Base-by-base conservation (phyloP, 805 yeast species). In the Barnettozyma siamensis region DNA sequence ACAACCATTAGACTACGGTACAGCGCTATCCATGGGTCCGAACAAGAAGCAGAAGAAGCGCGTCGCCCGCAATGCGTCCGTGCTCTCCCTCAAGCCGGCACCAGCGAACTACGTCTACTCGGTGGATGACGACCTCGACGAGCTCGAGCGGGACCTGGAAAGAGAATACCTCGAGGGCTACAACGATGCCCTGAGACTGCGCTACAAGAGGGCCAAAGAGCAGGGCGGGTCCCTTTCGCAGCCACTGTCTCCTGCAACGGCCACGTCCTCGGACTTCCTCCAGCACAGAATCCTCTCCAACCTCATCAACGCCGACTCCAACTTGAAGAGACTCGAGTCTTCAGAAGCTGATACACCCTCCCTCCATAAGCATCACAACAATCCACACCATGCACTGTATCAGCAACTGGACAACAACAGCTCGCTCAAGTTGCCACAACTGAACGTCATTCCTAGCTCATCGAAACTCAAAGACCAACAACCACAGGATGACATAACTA, bases 61-160 rank as follows among this genome's bases (percentile, higher is more conserved):
- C 9, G 59, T 53, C 4, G 50, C 46, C 31, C 44, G 49, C 39
- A 47, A 49, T 4, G 55, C 53, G 5, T 50, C 57, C 7, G 47
- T 43, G 30, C 43, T 20, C 2, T 32, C 32, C 3, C 13, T 38
- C 13, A 29, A 30, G 5, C 40, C 37, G 20, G 35, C 41, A 7
- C 38, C 41, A 5, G 44, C 57, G 26, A 62, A 58, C 37, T 58
- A 67, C 33, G 59, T 83, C 1, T 87, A 80, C 57, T 79, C 88
- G 28, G 94, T 86, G 0, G 95, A 87, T 57, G 95, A 87, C 59
- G 88, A 83, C 52, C 76, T 83, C 33, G 75, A 76, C 47, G 95
- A 86, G 47, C 70, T 80, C 15, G 83, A 77, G 45, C 76, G 73
- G 15, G 84, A 76, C 48, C 60, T 72, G 40, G 75, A 72, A 44